Percentiles rank a stretch among this genome's conserved stretches.
Evolutionary conservation across 345 rosid genomes (phyloP).

Genomic region (Euphorbia lathyris): DNA sequence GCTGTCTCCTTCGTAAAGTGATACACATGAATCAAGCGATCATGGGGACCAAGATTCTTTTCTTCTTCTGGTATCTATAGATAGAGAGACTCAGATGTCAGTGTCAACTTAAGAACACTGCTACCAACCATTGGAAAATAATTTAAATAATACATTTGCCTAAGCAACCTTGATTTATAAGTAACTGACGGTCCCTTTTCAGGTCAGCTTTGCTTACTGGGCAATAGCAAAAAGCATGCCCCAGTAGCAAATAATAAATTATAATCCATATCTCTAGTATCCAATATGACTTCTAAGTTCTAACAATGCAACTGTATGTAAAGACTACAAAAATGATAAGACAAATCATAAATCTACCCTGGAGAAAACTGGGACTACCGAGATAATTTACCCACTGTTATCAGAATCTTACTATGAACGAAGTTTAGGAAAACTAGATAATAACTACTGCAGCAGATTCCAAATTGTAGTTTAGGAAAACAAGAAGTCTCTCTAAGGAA

Average conservation of each 20-base stretch:
- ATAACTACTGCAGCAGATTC: too few species aligned
- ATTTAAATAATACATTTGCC: not conserved
- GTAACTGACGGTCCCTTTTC: not conserved
- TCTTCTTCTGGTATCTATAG: conserved; percentile 92
- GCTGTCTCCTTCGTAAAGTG: conserved; percentile 83
- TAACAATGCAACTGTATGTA: not conserved
- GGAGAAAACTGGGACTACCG: not conserved
- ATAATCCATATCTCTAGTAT: too few species aligned
- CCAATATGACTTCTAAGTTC: too few species aligned
- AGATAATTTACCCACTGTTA: not conserved
- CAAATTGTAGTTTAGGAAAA: too few species aligned
- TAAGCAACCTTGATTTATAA: not conserved
- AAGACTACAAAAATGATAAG: not conserved
- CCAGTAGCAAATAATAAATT: too few species aligned
- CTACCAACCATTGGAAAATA: not conserved
- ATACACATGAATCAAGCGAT: conserved; percentile 87
- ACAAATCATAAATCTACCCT: not conserved
- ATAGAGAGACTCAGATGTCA: not conserved
- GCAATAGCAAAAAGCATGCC: not conserved
- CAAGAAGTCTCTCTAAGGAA: too few species aligned
- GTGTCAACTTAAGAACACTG: not conserved
- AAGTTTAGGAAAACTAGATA: too few species aligned
- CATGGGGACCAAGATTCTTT: conserved; percentile 84
- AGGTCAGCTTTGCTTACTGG: not conserved
- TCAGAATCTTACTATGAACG: too few species aligned